These are phyloP conservation scores for Blepharisma stoltei DNA, from an alignment of 73 alveolate species.

Conservation along the genomic window DNA sequence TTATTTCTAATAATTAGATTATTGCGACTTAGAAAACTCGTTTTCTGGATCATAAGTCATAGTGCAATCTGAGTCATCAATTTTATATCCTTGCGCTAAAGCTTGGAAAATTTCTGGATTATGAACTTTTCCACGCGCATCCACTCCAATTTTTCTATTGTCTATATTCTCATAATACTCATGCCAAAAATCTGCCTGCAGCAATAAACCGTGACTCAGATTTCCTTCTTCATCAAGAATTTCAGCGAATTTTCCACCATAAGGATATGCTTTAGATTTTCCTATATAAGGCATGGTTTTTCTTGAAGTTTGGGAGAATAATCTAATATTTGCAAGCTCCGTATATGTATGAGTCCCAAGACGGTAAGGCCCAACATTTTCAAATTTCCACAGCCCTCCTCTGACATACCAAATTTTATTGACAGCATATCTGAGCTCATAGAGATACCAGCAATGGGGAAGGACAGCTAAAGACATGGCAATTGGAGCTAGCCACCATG, in stretches of 20 bases:
- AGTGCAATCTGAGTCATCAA: conserved; percentile 9
- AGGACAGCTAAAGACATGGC: not conserved
- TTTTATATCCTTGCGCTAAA: not conserved
- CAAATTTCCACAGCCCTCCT: conserved; percentile 23
- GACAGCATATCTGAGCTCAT: not conserved
- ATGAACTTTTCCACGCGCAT: not conserved
- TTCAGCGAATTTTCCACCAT: not conserved
- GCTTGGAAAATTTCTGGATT: conserved; percentile 21
- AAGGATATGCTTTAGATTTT: too few species aligned
- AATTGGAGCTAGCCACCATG: too few species aligned
- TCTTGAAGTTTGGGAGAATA: too few species aligned
- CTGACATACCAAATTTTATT: conserved; percentile 13
- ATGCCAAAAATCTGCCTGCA: not conserved
- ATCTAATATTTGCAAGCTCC: not conserved
- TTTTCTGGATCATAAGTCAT: too few species aligned
- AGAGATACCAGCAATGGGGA: conserved; percentile 11
- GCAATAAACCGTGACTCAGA: not conserved
- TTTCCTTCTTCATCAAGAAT: not conserved
- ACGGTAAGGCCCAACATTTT: not conserved
- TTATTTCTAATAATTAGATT: too few species aligned
- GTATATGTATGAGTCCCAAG: not conserved
- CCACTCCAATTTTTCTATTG: not conserved
- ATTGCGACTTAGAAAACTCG: too few species aligned
- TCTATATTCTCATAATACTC: not conserved
- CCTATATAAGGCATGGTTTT: too few species aligned